Evolutionary conservation across 2,329 filamentous ascomycete species (phyloP).

Genomic region (Daldinia sp.): DNA sequence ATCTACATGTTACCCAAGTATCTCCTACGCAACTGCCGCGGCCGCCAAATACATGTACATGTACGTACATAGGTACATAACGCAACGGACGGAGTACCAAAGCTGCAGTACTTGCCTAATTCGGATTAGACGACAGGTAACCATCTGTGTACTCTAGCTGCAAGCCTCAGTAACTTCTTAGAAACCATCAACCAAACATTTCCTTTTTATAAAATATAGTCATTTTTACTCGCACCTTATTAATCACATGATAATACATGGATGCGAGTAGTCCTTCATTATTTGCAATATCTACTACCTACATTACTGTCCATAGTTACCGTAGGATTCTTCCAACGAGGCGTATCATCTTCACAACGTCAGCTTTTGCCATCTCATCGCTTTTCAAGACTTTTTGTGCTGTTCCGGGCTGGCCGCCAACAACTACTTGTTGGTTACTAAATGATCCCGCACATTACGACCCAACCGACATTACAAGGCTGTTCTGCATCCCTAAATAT

Average conservation of each 20-base stretch:
- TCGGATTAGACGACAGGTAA: conserved; percentile 30
- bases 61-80: no score
- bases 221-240: conserved; percentile 11
- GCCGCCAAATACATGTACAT: neutral
- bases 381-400: neutral
- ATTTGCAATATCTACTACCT: conserved; percentile 24
- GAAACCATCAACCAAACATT: conserved; percentile 6
- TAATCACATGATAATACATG: conserved; percentile 41
- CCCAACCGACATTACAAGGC: conserved; percentile 34
- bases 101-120: conserved; percentile 14
- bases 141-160: conserved; percentile 4
- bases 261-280: conserved; percentile 37
- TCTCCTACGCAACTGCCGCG: conserved; percentile 1
- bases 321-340: conserved; percentile 40
- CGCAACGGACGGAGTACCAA: conserved; percentile 1
- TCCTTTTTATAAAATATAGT: neutral
- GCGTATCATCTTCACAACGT: conserved; percentile 34
- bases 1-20: no score
- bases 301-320: conserved; percentile 13
- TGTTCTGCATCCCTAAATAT: conserved; percentile 24
- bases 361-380: conserved; percentile 26
- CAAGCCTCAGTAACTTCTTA: conserved; percentile 8
- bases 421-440: conserved; percentile 35
- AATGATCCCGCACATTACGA: conserved; percentile 29
- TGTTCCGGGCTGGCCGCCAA: conserved; percentile 28